Evolutionary conservation across 345 rosid genomes (phyloP), one percentile per base, ranked within the genome.

Genomic region (Gossypioides kirkii): DNA sequence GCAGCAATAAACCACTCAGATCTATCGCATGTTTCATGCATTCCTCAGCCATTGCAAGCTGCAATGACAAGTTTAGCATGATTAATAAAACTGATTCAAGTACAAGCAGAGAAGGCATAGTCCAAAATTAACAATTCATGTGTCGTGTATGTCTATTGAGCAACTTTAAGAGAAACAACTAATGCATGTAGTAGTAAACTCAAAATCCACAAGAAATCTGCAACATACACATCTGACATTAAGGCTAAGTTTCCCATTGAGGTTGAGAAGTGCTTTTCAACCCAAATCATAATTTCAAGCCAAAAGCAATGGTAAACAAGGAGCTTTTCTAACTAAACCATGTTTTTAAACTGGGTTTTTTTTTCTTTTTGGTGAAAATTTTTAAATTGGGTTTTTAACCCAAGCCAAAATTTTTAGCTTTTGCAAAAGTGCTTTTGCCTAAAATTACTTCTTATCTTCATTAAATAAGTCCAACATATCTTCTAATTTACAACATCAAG

Each of bases 11-110:
- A 78, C 99, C 99, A 82, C 99, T 96, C 87, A 96, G 86, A 80
- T 93, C 99, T 85, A 79, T 80, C 22, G 99, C 98, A 66, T 79
- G 78, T 77, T 84, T 88, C 99, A 96, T 90, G 83, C 98, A 96
- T 43, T 91, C 97, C 85, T 93, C 98, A 43, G 98, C 99, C 98
- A 96, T 88, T 83, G 85, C 91, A 81, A 96, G 80, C 98, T 96
- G 93, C 85, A 82, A 71, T 72, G 43, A 55, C 22, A 55, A 55
- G 22, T 55, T 14, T 14, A 16, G 53, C 58, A 53, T 55, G 55
- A 11, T 55, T 70, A 36, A 38, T 13, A 26, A 42, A 67, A 67
- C 23, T 23, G 18, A 67, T 8, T 47, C 22, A 56, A 56, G n/a
- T 17, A 7, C 56, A 47, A 67, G 42, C 22, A 23, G 7, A 26